phyloP scores from a whole-genome alignment of 345 rosid species.

The Corymbia maculata region DNA sequence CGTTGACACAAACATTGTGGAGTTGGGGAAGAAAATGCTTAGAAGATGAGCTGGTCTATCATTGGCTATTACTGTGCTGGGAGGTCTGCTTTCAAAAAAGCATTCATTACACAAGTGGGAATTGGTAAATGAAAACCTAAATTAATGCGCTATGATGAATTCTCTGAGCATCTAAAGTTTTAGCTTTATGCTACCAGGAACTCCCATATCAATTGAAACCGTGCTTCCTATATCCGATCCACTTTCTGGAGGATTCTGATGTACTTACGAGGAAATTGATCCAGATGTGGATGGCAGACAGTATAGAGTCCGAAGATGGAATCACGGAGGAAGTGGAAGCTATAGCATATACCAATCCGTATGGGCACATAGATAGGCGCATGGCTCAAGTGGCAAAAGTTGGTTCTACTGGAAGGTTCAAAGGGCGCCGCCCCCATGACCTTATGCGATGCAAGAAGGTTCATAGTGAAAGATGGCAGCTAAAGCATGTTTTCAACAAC shows the following conservation, averaged over 20 bases:
- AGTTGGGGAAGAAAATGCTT: conserved; percentile 20
- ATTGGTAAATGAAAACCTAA: conserved; percentile 5
- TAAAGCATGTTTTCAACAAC: not conserved
- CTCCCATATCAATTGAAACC: conserved; percentile 10
- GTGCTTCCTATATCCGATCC: conserved; percentile 17
- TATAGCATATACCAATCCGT: conserved; percentile 12
- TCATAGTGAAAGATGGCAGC: not conserved
- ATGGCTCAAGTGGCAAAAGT: conserved; percentile 12
- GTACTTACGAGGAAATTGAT: conserved; percentile 25
- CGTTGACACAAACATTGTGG: not conserved
- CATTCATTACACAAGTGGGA: conserved; percentile 8
- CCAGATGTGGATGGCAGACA: conserved; percentile 33
- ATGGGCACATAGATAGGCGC: conserved; percentile 19
- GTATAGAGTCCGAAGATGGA: conserved; percentile 1
- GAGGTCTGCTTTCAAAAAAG: conserved; percentile 24
- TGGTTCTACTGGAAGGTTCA: conserved; percentile 17
- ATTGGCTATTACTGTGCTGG: conserved; percentile 23
- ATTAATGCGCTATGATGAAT: not conserved
- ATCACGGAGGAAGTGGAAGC: conserved; percentile 9
- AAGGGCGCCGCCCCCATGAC: conserved; percentile 23
- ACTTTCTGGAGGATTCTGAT: conserved; percentile 25
- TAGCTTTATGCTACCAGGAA: conserved; percentile 19
- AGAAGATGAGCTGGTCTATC: conserved; percentile 26
- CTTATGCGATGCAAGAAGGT: conserved; percentile 8
- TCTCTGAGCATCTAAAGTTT: not conserved